Base-by-base conservation (phyloP, 2,329 filamentous ascomycete genomes). In the Macrophomina tecta region DNA sequence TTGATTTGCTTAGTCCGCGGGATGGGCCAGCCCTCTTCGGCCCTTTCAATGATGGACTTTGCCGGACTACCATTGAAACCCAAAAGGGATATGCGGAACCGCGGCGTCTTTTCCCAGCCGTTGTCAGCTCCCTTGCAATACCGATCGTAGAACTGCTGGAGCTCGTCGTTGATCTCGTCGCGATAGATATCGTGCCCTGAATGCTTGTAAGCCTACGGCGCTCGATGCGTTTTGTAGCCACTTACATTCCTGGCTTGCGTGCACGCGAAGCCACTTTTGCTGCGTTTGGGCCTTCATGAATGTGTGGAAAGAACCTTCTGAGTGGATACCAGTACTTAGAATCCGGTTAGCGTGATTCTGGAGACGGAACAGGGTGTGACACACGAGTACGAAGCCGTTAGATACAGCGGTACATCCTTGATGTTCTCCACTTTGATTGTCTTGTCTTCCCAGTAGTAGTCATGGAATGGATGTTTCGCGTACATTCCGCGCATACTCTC, bases 81-180 rank as follows among this genome's bases (percentile, higher is more conserved):
- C 3, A 84, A 71, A 0, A 78, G 72, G 0, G 81, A 77, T 73
- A 77, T 80, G 4, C 83, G 78, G 1, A 85, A 80, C 32, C 73
- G 74, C 0, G 83, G 82, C 0, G 82, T 85, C 56, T 78, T 74
- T 67, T 83, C 80, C 82, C 81, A 85, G n/a, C 72, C 80, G 64
- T 85, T 85, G 0, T 81, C 67, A 0, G 74, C 72, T 0, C 74
- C 79, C 38, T 80, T 82, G 16, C 84, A 73, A 66, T 81, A 86
- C 2, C 70, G 72, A 63, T 85, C 82, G 64, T 85, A 85, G 72
- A 82, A 85, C 6, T 51, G 67, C 4, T 70, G 67, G 2, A 73
- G 61, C 18, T 73, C 70, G 4, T 71, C 65, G 7, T 69, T 67
- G 4, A 68, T 48, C 9, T 70, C 58, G 28, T n/a, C 42, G 18